A percentile compares a stretch with the other conserved stretches of the same genome.
These are phyloP conservation scores for Physcomitrellopsis africana DNA, from an alignment of 225 moss, liverwort and hornwort species.

Conservation along the genomic window DNA sequence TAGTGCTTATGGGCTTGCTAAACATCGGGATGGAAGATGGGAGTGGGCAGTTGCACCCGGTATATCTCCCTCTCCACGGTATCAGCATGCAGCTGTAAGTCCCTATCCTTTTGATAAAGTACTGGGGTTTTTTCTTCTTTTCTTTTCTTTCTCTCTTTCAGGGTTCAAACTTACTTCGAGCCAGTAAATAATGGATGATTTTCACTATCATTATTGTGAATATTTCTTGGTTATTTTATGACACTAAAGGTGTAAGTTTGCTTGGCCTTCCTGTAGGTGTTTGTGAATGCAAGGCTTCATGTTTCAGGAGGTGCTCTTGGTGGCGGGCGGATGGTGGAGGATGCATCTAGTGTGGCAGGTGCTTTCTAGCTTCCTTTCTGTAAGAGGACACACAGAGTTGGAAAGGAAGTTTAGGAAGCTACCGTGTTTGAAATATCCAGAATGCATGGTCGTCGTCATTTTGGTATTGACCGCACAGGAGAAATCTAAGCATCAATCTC, in stretches of 20 bases:
- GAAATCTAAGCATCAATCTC: background rate
- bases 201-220: background rate
- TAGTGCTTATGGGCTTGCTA: constrained; percentile 56
- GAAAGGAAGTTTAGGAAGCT: background rate
- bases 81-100: constrained; percentile 67
- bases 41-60: constrained; percentile 61
- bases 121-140: background rate
- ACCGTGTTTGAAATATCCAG: constrained; percentile 10
- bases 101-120: constrained; percentile 13
- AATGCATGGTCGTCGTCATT: background rate
- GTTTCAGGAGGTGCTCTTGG: constrained; percentile 59
- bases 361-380: constrained; percentile 13
- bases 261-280: constrained; percentile 37
- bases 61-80: constrained; percentile 56
- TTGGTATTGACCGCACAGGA: constrained; percentile 1
- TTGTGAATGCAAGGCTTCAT: constrained; percentile 57
- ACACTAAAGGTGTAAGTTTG: background rate
- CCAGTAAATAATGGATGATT: background rate
- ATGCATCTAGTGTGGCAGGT: constrained; percentile 61
- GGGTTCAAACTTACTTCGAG: constrained; percentile 11
- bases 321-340: constrained; percentile 59
- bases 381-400: background rate
- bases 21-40: constrained; percentile 63
- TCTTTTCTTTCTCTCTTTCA: background rate
- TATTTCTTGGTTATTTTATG: constrained; percentile 3